Base-by-base conservation (phyloP, 192 early-diverging fungal species). In the Podila epicladia region DNA sequence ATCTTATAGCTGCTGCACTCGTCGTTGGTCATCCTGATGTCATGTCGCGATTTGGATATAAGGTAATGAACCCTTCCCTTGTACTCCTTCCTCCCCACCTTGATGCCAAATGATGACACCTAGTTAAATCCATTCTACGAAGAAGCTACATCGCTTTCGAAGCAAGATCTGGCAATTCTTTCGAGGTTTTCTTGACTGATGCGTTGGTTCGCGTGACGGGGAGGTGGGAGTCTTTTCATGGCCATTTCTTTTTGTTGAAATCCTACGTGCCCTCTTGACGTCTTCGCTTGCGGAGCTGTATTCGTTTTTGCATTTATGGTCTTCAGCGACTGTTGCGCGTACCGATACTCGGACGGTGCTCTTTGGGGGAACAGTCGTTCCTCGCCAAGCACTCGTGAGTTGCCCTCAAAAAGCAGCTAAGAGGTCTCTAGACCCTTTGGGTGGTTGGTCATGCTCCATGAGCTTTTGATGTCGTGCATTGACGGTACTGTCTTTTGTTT, bases 101-200 rank as follows among this genome's bases (percentile, higher is more conserved):
- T 65, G 48, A 49, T 33, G 76, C 76, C 76, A 79, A 72, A 79
- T 79, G 76, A 79, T 79, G 76, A 79, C 51, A 79, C 58, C 76
- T 72, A 79, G 76, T 79, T 79, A 79, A 79, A 79, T 79, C 76
- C 76, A 79, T 79, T 79, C 76, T 79, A 79, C 67, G 76, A 79
- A 61, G 76, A 55, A 35, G 76, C 76, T 72, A 79, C 76, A 79
- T 72, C 48, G 41, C 70, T 66, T 79, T 66, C 61, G 59, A 70
- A 72, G 29, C 51, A 41, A 58, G 69, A 9, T 13, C 55, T 72
- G 76, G 70, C 70, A 51, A 79, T 67, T 79, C 70, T 72, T 67
- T 79, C 76, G 70, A 79, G 76, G 76, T 79, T 79, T 79, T 79
- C 76, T 79, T 79, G 76, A 68, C 49, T 72, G 69, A 79, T 29